phyloP scores from a whole-genome alignment of 2,329 filamentous ascomycete species.

The Hypomyces rosellus region DNA sequence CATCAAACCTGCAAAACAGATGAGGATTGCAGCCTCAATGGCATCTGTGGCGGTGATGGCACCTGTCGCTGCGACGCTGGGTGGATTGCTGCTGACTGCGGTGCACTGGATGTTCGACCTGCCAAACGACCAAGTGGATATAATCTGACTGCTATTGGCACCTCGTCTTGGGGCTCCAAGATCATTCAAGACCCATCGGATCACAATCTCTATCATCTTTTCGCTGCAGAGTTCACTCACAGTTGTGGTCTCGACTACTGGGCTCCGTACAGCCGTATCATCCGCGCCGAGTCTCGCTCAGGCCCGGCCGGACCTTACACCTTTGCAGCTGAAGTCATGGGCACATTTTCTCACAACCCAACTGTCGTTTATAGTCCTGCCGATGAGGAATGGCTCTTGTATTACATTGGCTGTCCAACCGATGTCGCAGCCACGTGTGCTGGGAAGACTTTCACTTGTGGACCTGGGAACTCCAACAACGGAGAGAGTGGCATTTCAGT shows the following conservation, averaged over 20 bases:
- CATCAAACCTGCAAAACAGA: conserved; percentile 16
- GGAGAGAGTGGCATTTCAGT: conserved; percentile 24
- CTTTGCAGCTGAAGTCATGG: conserved; percentile 33
- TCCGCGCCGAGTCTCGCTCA: conserved; percentile 37
- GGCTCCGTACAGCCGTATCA: conserved; percentile 39
- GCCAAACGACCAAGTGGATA: conserved; percentile 36
- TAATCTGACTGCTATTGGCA: conserved; percentile 36
- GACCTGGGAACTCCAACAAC: conserved; percentile 16
- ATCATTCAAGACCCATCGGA: conserved; percentile 38
- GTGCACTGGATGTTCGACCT: conserved; percentile 37
- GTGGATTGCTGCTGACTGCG: conserved; percentile 38
- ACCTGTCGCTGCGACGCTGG: conserved; percentile 32
- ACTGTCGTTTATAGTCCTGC: conserved; percentile 37
- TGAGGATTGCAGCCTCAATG: conserved; percentile 27
- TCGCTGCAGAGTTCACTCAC: conserved; percentile 38
- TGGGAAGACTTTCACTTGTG: conserved; percentile 14
- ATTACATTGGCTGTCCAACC: conserved; percentile 32
- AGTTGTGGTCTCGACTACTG: conserved; percentile 42
- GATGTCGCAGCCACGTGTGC: conserved; percentile 9
- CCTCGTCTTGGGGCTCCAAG: conserved; percentile 42
- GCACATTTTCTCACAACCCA: conserved; percentile 41
- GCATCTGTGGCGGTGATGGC: conserved; percentile 15
- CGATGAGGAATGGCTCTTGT: conserved; percentile 38
- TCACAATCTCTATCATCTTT: conserved; percentile 35
- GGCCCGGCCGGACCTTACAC: conserved; percentile 39